phyloP scores from a whole-genome alignment of 768 basidiomycete genomes.

The Boletus reticulatus region DNA sequence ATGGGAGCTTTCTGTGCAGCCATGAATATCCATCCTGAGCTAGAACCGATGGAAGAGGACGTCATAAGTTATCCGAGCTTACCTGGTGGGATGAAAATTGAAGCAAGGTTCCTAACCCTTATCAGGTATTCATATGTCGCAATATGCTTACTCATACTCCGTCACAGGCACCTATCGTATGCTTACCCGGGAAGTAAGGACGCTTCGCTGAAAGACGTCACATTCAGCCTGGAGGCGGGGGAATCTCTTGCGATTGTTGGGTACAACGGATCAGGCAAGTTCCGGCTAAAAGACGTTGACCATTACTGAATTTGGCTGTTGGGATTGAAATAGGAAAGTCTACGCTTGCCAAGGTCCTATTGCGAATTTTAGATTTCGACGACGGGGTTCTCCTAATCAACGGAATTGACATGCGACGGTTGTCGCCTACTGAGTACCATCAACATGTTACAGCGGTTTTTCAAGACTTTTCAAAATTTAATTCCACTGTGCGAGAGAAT shows the following conservation, averaged over 20 bases:
- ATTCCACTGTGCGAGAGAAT: constrained; percentile 75
- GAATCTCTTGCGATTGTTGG: constrained; percentile 86
- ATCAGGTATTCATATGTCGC: constrained; percentile 5
- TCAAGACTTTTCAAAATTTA: constrained; percentile 83
- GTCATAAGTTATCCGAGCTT: constrained; percentile 45
- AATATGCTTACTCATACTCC: constrained; percentile 11
- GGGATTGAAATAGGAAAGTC: constrained; percentile 64
- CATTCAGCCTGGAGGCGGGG: constrained; percentile 67
- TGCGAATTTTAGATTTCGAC: constrained; percentile 78
- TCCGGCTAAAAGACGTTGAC: constrained; percentile 11
- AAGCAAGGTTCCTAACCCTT: constrained; percentile 52
- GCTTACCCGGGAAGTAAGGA: constrained; percentile 75
- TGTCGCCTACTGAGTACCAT: constrained; percentile 71
- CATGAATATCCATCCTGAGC: constrained; percentile 62
- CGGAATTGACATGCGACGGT: constrained; percentile 61
- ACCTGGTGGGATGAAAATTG: constrained; percentile 64
- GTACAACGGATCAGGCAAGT: constrained; percentile 75
- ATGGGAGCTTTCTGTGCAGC: constrained; percentile 86
- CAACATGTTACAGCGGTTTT: constrained; percentile 76
- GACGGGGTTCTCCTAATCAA: constrained; percentile 69
- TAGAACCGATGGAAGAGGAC: constrained; percentile 61
- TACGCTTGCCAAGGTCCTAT: constrained; percentile 77
- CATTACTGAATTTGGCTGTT: constrained; percentile 5
- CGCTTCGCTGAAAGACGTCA: constrained; percentile 68
- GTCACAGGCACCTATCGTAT: constrained; percentile 58